A percentile compares a stretch with the other conserved stretches of the same genome.
Evolutionary conservation across 306 rosid species (phyloP).

Genomic region (Cicer pinnatifidum): DNA sequence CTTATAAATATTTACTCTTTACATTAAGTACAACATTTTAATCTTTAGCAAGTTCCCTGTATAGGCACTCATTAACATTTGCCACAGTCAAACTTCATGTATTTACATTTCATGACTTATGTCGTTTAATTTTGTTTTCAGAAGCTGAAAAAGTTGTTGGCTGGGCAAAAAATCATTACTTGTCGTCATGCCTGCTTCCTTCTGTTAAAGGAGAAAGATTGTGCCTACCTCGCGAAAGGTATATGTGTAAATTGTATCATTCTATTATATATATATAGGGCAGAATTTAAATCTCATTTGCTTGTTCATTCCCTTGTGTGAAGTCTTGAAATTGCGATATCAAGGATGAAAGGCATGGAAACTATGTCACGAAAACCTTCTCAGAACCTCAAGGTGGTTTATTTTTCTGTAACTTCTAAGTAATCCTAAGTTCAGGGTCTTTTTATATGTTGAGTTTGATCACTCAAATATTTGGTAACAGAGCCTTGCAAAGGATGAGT

Average conservation of each 20-base stretch:
- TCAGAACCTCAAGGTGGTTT: conserved; percentile 78
- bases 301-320: conserved; percentile 42
- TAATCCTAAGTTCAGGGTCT: conserved; percentile 7
- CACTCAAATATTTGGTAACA: conserved; percentile 48
- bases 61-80: background rate
- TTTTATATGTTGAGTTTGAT: conserved; percentile 33
- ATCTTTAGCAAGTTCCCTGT: conserved; percentile 3
- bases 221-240: conserved; percentile 88
- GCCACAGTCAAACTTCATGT: background rate
- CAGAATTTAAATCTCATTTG: conserved; percentile 39
- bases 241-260: conserved; percentile 31
- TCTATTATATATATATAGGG: conserved; percentile 2
- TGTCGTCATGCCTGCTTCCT: conserved; percentile 74
- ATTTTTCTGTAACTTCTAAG: conserved; percentile 10
- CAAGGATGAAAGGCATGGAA: conserved; percentile 85
- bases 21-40: background rate
- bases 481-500: conserved; percentile 95
- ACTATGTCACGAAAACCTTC: conserved; percentile 67
- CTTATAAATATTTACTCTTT: conserved; percentile 6
- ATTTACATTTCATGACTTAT: conserved; percentile 12
- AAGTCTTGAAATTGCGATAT: conserved; percentile 85
- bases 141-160: conserved; percentile 97
- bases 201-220: conserved; percentile 77
- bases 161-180: conserved; percentile 91
- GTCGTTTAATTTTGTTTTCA: conserved; percentile 45